Evolutionary conservation across 2,329 filamentous ascomycete genomes (phyloP), one percentile per base, ranked within the genome.

Genomic region (Paracorniculantispora psalliotae): DNA sequence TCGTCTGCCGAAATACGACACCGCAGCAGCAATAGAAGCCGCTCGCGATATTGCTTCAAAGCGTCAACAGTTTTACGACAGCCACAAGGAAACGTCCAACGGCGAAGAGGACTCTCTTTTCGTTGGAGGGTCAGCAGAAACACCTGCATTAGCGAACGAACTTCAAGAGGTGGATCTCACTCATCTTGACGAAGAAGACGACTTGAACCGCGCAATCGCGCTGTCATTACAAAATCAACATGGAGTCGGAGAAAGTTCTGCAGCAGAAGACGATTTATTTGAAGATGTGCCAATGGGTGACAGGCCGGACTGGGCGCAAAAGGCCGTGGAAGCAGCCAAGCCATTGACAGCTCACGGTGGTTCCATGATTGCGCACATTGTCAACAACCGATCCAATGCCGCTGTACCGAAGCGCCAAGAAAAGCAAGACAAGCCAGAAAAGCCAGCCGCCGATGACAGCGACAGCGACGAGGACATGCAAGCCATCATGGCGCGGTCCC

Each of bases 381-480:
- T 91, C 59, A 92, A 92, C 67, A 88, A 88, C 63, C 79, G 88
- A 67, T 83, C 88, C 17, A 89, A 80, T 63, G 86, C 86, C 19
- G 78, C 80, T 37, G 77, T 87, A 0, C 74, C 79, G 1, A 83
- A 76, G 62, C 69, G 68, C 30, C 67, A 67, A 57, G 66, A 63
- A 65, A n/a, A n/a, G n/a, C n/a, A n/a, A n/a, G n/a, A n/a, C n/a
- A n/a, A n/a, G n/a, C n/a, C n/a, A n/a, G n/a, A n/a, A n/a, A 61
- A 63, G 59, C 37, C 61, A 8, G 59, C 55, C 19, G 57, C 61
- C 5, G 48, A 54, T 2, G 75, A 83, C 62, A 90, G 90, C 61
- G 90, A 92, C 54, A 88, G 86, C 60, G 90, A 96, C 55, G 85
- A 93, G 70, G 91, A 96, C 70, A 77, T 97, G 50, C 84, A 90